Evolutionary conservation across 2,329 filamentous ascomycete genomes (phyloP), one percentile per base, ranked within the genome.

Genomic region (Lecanosticta acicola): DNA sequence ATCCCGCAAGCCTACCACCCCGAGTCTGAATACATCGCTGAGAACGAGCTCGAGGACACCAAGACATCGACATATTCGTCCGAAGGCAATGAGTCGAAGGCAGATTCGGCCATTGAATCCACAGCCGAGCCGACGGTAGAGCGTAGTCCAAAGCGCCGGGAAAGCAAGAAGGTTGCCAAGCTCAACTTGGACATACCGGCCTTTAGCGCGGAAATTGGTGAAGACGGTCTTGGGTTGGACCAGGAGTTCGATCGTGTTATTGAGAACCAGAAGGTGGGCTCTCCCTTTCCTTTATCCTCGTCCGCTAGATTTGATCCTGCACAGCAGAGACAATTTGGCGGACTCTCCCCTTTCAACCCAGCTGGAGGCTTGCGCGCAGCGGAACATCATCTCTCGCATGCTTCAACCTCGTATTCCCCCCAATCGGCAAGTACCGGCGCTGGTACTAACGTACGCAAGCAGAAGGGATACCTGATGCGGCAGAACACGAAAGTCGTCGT

Each of bases 391-490:
- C 19, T 45, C 21, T 48, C 50, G n/a, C 41, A 48, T 33, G 35
- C 40, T 5, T 39, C 49, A 17, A 43, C 53, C 11, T 40, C 42
- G 16, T 56, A 40, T 39, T 49, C 46, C 26, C 35, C 48, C 18
- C 51, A 50, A 11, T 11, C 24, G 11, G 19, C 21, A 39, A 36
- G 46, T 32, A 20, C 45, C 35, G 52, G 44, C 20, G 46, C 51
- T 51, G 54, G 49, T 51, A 68, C 76, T 80, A 61, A 76, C 67
- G 43, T 48, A 21, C 74, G 68, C 57, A 76, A 76, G 81, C 85
- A 96, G 90, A 90, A 94, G 73, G 93, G 93, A 46, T 98, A 98
- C 64, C 77, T 97, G 37, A 98, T 97, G 91, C 83, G 93, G 61
- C 91, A 98, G 61, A 98, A 97, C 69, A 97, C 91, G 3, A 97